A percentile compares a stretch with the other conserved stretches of the same genome.
Conservation (phyloP, 2,329 filamentous ascomycete genomes). For the Ophiostoma populinum region DNA sequence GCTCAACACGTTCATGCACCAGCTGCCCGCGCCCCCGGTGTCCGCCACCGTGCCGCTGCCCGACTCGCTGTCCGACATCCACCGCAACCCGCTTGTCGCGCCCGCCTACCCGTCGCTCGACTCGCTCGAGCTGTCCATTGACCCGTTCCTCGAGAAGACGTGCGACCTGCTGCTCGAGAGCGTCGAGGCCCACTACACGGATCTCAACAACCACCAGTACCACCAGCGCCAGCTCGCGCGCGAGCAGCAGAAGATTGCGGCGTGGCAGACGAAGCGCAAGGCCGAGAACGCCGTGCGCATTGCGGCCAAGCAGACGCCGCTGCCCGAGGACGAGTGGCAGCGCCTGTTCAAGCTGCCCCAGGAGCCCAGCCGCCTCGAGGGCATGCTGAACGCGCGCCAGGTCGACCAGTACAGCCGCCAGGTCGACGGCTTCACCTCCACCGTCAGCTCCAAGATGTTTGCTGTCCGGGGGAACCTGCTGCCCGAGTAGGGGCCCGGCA, state of each 20-base stretch:
- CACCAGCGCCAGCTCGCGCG: conserved; percentile 87
- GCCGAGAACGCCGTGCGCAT: conserved; percentile 77
- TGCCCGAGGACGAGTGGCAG: conserved; percentile 97
- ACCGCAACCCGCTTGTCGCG: conserved; percentile 40
- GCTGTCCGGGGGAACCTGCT: conserved; percentile 61
- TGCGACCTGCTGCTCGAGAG: conserved; percentile 90
- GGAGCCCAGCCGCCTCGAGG: conserved; percentile 84
- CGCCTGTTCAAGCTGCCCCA: conserved; percentile 93
- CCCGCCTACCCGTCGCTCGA: conserved; percentile 81
- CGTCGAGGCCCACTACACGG: conserved; percentile 95
- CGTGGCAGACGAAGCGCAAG: conserved; percentile 95
- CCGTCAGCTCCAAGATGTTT: conserved; percentile 94
- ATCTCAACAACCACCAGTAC: conserved; percentile 96
- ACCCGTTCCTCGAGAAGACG: conserved; percentile 96
- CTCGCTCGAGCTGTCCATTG: conserved; percentile 78
- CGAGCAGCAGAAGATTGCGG: conserved; percentile 90
- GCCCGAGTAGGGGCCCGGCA: conserved; percentile 29
- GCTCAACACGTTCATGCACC: conserved; percentile 86
- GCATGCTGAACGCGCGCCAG: conserved; percentile 86
- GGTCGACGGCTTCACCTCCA: conserved; percentile 88
- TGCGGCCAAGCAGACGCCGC: conserved; percentile 70
- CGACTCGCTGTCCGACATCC: conserved; percentile 60
- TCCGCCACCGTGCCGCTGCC: conserved; percentile 58
- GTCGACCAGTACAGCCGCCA: conserved; percentile 97
- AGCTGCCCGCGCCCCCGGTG: conserved; percentile 52